Conservation (phyloP, 1,284 basidiomycete genomes). For the Tilletia indica region DNA sequence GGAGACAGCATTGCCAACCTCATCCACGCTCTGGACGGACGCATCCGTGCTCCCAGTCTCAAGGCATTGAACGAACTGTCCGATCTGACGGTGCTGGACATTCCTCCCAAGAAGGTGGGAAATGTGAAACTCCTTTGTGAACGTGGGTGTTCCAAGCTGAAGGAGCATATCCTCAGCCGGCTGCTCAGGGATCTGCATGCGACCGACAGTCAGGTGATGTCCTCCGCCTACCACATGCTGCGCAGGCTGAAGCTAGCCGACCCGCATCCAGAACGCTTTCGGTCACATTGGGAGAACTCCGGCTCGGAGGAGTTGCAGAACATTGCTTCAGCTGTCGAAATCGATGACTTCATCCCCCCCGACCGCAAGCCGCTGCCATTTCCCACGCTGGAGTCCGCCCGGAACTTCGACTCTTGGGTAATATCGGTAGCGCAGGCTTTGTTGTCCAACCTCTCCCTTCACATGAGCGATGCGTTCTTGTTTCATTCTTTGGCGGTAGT, state of each 20-base stretch:
- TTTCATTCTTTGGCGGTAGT: not conserved
- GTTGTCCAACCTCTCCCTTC: not conserved
- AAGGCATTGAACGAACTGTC: not conserved
- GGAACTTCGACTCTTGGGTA: conserved; percentile 31
- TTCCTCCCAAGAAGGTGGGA: too few relatives aligned
- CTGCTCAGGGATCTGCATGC: conserved; percentile 3
- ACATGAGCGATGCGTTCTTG: not conserved
- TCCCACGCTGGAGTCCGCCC: conserved; percentile 65
- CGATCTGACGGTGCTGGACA: not conserved
- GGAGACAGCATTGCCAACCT: conserved; percentile 4
- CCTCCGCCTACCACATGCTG: conserved; percentile 5
- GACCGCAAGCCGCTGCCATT: conserved; percentile 29
- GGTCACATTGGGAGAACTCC: not conserved
- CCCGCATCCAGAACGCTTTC: not conserved
- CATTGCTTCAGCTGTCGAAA: not conserved
- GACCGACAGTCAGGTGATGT: not conserved
- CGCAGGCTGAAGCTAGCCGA: not conserved
- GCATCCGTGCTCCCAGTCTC: conserved; percentile 9
- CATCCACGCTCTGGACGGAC: conserved; percentile 6
- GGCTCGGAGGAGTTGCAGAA: not conserved
- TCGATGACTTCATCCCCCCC: not conserved
- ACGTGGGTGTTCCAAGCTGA: not conserved
- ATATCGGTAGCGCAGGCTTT: not conserved
- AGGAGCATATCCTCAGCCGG: not conserved
- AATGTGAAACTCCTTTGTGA: not conserved